These are phyloP conservation scores for Tricholoma saponaceum DNA, from an alignment of 768 basidiomycete genomes.

Conservation along the genomic window DNA sequence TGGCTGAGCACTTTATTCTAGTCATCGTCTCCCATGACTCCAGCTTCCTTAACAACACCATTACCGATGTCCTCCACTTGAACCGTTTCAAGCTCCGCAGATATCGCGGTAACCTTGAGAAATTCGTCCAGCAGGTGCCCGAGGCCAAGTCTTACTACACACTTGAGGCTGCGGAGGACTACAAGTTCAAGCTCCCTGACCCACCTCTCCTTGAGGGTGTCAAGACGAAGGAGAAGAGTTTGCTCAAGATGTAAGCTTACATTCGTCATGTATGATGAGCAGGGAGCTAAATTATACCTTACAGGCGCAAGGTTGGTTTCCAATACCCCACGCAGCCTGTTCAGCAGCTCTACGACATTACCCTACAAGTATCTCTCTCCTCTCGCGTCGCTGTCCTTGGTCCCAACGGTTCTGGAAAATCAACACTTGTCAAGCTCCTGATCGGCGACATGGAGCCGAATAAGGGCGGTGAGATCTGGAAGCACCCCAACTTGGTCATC, in stretches of 20 bases:
- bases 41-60: conserved; percentile 95
- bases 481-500: conserved; percentile 99
- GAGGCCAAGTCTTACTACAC: conserved; percentile 99
- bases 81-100: conserved; percentile 98
- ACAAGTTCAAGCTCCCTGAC: conserved; percentile 97
- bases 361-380: conserved; percentile 94
- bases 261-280: background rate
- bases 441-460: conserved; percentile 96
- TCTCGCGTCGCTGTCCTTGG: conserved; percentile 98
- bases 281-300: conserved; percentile 1
- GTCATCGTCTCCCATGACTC: conserved; percentile 99
- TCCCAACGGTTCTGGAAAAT: conserved; percentile 98
- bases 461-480: conserved; percentile 97
- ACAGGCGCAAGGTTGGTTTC: conserved; percentile 86
- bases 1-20: conserved; percentile 22
- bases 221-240: conserved; percentile 98
- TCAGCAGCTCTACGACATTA: conserved; percentile 92
- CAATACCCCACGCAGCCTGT: conserved; percentile 85
- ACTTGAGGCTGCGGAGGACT: conserved; percentile 92
- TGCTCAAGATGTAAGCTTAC: conserved; percentile 78
- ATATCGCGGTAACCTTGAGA: conserved; percentile 93
- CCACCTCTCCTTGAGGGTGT: conserved; percentile 98
- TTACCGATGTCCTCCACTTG: conserved; percentile 95
- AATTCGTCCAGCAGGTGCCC: conserved; percentile 90
- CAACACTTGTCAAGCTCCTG: conserved; percentile 93